Base-by-base conservation (phyloP, 139 green algal species). In the Pleodorina starrii region DNA sequence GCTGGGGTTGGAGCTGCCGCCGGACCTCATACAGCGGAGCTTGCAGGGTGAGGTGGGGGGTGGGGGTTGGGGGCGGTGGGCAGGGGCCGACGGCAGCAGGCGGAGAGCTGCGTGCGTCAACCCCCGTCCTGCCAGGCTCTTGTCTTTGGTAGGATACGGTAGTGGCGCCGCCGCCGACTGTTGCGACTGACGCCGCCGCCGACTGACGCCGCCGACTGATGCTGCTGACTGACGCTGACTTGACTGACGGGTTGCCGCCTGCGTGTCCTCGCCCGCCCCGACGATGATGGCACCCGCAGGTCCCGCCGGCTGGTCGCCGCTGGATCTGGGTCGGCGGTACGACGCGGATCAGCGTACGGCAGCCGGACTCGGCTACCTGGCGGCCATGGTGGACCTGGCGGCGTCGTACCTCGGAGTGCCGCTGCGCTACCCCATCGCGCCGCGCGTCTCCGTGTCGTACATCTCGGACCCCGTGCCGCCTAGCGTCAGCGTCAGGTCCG, bases 331-430 rank as follows among this genome's bases (percentile, higher is more conserved):
- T 9, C 81, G 43, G 3, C 32, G 54, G 0, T 77, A 78, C 59
- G 92, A 95, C 74, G 91, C 93, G 36, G 91, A 94, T 46, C 84
- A 91, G 35, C 73, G 93, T 36, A 87, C 93, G 42, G 88, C 89
- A 68, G 72, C 93, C 23, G 91, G 91, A 0, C 92, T 97, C 27
- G 95, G 95, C 0, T 96, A 97, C 60, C 90, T 95, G 25, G 94
- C 95, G 0, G 91, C 95, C 27, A 40, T 96, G 29, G 86, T 96
- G n/a, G 60, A 94, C 25, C 82, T 90, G 32, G 76, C 94, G 14
- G 79, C 91, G 25, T 16, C 44, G 0, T 97, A 97, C 91, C 83
- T 97, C 5, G 93, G 90, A 21, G 91, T 97, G 19, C 94, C 93
- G 16, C 92, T 97, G 36, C 85, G 95, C 17, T 97, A 96, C 88